Evolutionary conservation across 2,329 filamentous ascomycete species (phyloP), one percentile per base, ranked within the genome.

Genomic region (Coniochaeta hoffmannii): DNA sequence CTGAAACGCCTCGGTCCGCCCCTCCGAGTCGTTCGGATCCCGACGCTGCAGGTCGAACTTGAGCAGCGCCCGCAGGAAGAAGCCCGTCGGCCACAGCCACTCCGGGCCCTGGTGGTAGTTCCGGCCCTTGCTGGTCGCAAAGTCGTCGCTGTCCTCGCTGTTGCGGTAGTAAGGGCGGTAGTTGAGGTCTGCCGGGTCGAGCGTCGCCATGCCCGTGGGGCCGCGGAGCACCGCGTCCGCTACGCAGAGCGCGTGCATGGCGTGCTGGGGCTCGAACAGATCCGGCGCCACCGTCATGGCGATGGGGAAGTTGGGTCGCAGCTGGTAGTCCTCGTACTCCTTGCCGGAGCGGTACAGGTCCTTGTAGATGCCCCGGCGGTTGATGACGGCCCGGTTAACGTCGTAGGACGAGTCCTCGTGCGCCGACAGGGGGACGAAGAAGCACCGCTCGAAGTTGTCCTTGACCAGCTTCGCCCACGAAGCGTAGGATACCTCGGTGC

Each of bases 41-140:
- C 90, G 81, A 30, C 91, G 79, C 75, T 81, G 79, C 52, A 97
- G 75, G 68, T 97, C 91, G 65, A 97, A 97, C 69, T 91, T 89
- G 60, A 99, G 80, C 61, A 99, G 76, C 1, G 94, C 94, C 51
- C 95, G 86, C 22, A 97, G 78, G 78, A 96, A 99, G 76, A 91
- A 99, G 4, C 94, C 94, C 1, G 90, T 93, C 0, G 93, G 95
- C 94, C 94, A 99, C 24, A 97, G 75, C 94, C 94, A 99, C 70
- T 99, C 94, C 0, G 94, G 95, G 4, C 94, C 94, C 70, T 97
- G 93, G 71, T 99, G 94, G 73, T 99, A 99, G 72, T 97, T 99
- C 56, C 94, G 82, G 52, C 94, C 94, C 72, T 97, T 97, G 63
- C 88, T 85, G 0, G 93, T 97, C 11, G 89, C 83, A 66, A 97